These are phyloP conservation scores for Aspergillus fructus DNA, from an alignment of 2,329 filamentous ascomycete genomes.

Conservation along the genomic window DNA sequence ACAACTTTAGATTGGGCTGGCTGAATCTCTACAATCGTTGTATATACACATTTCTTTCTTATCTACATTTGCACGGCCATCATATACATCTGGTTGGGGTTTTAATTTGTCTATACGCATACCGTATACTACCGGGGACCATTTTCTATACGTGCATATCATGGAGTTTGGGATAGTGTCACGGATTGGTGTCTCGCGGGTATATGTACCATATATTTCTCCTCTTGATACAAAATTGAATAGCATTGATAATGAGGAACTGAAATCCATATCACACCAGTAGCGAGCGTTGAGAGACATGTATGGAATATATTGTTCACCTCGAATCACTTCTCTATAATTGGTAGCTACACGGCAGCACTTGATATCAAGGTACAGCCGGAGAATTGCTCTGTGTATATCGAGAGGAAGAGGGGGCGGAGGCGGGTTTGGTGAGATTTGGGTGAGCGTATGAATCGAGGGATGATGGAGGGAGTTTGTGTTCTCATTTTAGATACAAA, in stretches of 20 bases:
- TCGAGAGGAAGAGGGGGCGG: conserved; percentile 7
- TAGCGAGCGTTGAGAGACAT: neutral
- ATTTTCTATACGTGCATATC: neutral
- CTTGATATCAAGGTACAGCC: neutral
- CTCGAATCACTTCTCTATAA: conserved; percentile 1
- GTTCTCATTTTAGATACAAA: conserved; percentile 4
- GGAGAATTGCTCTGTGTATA: conserved; percentile 12
- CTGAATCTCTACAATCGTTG: neutral
- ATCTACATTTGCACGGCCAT: neutral
- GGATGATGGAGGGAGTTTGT: conserved; percentile 10
- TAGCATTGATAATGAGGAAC: neutral
- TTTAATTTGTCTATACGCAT: neutral
- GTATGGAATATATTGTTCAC: neutral
- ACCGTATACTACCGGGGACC: neutral
- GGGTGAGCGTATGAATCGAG: conserved; percentile 16
- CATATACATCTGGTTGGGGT: neutral
- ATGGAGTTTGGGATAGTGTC: neutral
- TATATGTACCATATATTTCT: neutral
- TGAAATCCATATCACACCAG: neutral
- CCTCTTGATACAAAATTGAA: neutral
- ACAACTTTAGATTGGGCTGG: neutral
- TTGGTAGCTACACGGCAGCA: conserved; percentile 2
- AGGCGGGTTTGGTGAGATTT: conserved; percentile 13
- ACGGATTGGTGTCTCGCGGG: neutral
- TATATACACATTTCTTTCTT: neutral